These are phyloP conservation scores for Penicillium verhagenii DNA, from an alignment of 495 filamentous ascomycete species.

Conservation along the genomic window DNA sequence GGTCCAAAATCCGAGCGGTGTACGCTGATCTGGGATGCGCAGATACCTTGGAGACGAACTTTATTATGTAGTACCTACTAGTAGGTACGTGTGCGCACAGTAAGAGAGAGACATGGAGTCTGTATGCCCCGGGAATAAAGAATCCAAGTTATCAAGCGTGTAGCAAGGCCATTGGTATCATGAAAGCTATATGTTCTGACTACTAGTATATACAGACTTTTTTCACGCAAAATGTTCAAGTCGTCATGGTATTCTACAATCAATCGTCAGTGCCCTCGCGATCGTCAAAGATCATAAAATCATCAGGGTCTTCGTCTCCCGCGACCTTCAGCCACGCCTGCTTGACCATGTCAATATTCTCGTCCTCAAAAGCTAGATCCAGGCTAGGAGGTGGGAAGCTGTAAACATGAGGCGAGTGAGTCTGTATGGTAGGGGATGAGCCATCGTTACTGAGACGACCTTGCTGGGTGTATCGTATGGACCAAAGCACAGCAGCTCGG, in stretches of 20 bases:
- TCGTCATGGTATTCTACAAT: constrained; percentile 5
- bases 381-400: constrained; percentile 54
- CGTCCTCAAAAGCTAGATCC: constrained; percentile 70
- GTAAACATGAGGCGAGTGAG: constrained; percentile 27
- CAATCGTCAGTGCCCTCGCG: constrained; percentile 39
- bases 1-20: too few relatives aligned
- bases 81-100: too few relatives aligned
- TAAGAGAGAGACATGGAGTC: too few relatives aligned
- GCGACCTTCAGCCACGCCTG: constrained; percentile 62
- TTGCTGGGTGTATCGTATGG: constrained; percentile 59
- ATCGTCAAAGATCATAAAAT: constrained; percentile 63
- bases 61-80: too few relatives aligned
- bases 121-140: too few relatives aligned
- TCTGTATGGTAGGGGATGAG: constrained; percentile 6
- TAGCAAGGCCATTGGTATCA: background rate
- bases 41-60: too few relatives aligned
- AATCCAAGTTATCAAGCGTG: background rate
- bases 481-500: constrained; percentile 53
- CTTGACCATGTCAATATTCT: constrained; percentile 56
- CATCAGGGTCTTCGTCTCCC: constrained; percentile 45
- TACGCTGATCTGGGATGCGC: too few relatives aligned
- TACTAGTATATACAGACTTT: background rate
- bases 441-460: constrained; percentile 23
- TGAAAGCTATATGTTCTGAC: background rate
- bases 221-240: background rate